Evolutionary conservation across 2,329 filamentous ascomycete genomes (phyloP).

Genomic region (Xylariaceae sp.): DNA sequence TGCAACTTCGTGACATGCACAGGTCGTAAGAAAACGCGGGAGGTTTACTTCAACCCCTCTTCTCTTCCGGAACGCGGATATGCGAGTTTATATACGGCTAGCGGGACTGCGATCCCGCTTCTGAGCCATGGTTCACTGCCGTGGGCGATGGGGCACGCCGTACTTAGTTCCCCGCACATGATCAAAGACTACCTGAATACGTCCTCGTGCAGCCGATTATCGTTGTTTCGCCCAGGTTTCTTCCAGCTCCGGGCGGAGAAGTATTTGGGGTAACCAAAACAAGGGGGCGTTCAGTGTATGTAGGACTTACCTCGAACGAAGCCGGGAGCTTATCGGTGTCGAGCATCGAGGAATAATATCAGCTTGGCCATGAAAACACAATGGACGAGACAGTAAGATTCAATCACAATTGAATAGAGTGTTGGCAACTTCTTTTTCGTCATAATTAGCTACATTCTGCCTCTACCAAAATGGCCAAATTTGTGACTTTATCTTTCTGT

Average conservation of each 20-base stretch:
- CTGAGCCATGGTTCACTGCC: not conserved
- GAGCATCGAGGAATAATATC: too few relatives aligned
- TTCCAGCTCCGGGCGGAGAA: too few relatives aligned
- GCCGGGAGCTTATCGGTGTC: too few relatives aligned
- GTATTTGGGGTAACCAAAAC: not conserved
- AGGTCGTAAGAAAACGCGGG: not conserved
- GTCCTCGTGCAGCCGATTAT: not conserved
- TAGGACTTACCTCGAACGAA: too few relatives aligned
- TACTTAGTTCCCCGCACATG: not conserved
- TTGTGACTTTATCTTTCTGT: constrained; percentile 13
- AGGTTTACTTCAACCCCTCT: not conserved
- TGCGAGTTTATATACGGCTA: not conserved
- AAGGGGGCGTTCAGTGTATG: too few relatives aligned
- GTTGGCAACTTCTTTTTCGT: constrained; percentile 11
- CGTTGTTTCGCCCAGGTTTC: too few relatives aligned
- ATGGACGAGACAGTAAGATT: not conserved
- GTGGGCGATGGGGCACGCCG: not conserved
- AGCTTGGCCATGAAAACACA: not conserved
- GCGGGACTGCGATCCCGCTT: not conserved
- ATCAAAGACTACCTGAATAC: not conserved
- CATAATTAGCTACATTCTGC: constrained; percentile 17
- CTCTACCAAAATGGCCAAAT: constrained; percentile 19
- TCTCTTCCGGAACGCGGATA: too few relatives aligned
- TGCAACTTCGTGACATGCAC: too few relatives aligned
- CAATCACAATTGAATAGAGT: constrained; percentile 8